Evolutionary conservation across 768 basidiomycete species (phyloP), one percentile per base, ranked within the genome.

Genomic region (Termitomyces sp.): DNA sequence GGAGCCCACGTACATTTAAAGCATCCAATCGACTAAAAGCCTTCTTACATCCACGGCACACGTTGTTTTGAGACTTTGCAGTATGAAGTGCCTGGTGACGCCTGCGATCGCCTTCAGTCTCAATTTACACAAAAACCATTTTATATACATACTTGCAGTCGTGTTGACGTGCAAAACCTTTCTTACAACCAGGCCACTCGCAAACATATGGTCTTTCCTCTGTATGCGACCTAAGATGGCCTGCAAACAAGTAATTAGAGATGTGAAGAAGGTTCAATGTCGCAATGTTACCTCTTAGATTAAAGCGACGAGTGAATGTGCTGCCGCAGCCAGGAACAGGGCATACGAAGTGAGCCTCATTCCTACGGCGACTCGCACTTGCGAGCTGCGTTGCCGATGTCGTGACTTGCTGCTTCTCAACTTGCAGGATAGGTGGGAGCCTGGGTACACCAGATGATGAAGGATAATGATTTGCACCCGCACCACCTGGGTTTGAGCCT

Each of bases 321-420:
- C 91, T 93, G 44, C 92, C 93, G 74, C 94, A 98, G 12, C 93
- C 93, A 10, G 92, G 90, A 15, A 98, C 92, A 5, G 95, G 94
- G 71, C 94, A 98, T 57, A 85, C 80, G 70, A 96, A 97, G 64
- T 91, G 85, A 0, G 94, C 94, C 67, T 93, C 91, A 65, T 94
- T 95, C 63, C 92, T 79, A 48, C 94, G 77, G 52, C 94, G 78
- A 68, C 88, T 93, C 50, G 90, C 90, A 67, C 91, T 93, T 12
- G 94, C 94, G 2, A 89, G 79, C 70, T 95, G 93, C 1, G 94
- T 98, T 24, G 94, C 94, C 15, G 87, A 87, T 21, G 94, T 96
- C 41, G 94, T 98, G 32, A 98, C 94, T 71, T 93, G 91, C 73
- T 92, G 88, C 72, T 92, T 93, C 74, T 93, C 91, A 50, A 93